Evolutionary conservation across 805 yeast genomes (phyloP).

Genomic region (Saccharomycopsis malanga): DNA sequence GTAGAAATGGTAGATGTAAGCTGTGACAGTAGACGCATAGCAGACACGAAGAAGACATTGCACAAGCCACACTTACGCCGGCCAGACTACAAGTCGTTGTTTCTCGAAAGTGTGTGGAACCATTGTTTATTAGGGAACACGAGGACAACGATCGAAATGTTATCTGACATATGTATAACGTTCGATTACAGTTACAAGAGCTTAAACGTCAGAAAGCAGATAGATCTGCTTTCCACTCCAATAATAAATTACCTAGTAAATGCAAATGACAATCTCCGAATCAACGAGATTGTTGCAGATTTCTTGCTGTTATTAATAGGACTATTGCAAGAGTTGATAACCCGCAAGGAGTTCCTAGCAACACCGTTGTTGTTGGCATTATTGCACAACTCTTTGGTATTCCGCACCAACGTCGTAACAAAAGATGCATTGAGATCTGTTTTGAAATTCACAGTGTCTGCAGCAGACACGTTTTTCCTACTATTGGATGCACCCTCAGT

Average conservation of each 20-base stretch:
- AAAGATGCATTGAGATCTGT: slow-evolving; percentile 30
- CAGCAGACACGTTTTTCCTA: slow-evolving; percentile 20
- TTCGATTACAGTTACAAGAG: slow-evolving; percentile 26
- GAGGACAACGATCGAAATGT: slow-evolving; percentile 29
- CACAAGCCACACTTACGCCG: neutral
- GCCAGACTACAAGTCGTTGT: slow-evolving; percentile 34
- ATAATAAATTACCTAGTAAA: slow-evolving; percentile 38
- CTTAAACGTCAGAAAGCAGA: slow-evolving; percentile 25
- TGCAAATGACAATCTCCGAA: slow-evolving; percentile 36
- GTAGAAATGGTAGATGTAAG: neutral
- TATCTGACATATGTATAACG: slow-evolving; percentile 31
- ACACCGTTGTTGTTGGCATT: slow-evolving; percentile 58
- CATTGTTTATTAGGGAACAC: slow-evolving; percentile 33
- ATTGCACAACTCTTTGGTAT: slow-evolving; percentile 47
- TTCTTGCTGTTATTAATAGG: slow-evolving; percentile 32
- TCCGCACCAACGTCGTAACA: slow-evolving; percentile 56
- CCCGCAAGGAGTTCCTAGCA: slow-evolving; percentile 23
- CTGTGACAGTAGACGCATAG: slow-evolving; percentile 6
- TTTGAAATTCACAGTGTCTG: slow-evolving; percentile 14
- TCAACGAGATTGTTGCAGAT: slow-evolving; percentile 43
- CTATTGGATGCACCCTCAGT: slow-evolving; percentile 25
- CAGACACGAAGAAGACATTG: neutral
- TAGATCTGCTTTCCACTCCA: slow-evolving; percentile 30
- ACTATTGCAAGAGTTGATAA: slow-evolving; percentile 26
- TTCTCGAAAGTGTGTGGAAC: slow-evolving; percentile 31